Conservation (phyloP, 2,329 filamentous ascomycete genomes). For the Simplicillium sp. region DNA sequence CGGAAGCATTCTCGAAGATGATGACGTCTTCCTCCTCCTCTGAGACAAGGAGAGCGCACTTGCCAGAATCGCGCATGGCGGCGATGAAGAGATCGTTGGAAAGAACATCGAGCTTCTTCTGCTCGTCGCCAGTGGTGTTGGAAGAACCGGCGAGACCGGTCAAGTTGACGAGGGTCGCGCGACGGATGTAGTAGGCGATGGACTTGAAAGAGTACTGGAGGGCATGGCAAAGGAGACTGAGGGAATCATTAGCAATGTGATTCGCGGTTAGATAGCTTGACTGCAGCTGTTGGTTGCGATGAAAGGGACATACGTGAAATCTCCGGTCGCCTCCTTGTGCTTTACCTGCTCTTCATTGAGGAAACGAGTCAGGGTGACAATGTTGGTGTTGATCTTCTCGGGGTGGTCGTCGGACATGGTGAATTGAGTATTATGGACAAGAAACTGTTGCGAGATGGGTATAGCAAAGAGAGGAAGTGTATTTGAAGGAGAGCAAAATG, state of each 20-base stretch:
- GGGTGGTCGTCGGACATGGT: constrained; percentile 35
- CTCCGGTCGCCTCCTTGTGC: constrained; percentile 88
- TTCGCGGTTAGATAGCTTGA: background rate
- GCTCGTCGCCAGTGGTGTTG: constrained; percentile 93
- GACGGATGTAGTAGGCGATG: constrained; percentile 97
- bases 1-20: constrained; percentile 66
- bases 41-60: constrained; percentile 87
- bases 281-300: background rate
- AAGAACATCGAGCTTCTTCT: constrained; percentile 99
- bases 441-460: background rate
- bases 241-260: background rate
- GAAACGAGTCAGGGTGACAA: constrained; percentile 90
- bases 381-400: constrained; percentile 90
- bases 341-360: constrained; percentile 93
- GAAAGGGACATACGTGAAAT: constrained; percentile 72
- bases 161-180: constrained; percentile 89
- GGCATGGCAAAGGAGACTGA: constrained; percentile 86
- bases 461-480: constrained; percentile 6
- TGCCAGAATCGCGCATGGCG: constrained; percentile 86
- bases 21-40: constrained; percentile 95
- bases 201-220: constrained; percentile 99
- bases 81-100: constrained; percentile 97
- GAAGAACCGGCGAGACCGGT: constrained; percentile 90
- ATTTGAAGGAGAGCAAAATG: constrained; percentile 6
- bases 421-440: constrained; percentile 8